phyloP scores from a whole-genome alignment of 2,329 filamentous ascomycete species.

The Stromatinia cepivora region DNA sequence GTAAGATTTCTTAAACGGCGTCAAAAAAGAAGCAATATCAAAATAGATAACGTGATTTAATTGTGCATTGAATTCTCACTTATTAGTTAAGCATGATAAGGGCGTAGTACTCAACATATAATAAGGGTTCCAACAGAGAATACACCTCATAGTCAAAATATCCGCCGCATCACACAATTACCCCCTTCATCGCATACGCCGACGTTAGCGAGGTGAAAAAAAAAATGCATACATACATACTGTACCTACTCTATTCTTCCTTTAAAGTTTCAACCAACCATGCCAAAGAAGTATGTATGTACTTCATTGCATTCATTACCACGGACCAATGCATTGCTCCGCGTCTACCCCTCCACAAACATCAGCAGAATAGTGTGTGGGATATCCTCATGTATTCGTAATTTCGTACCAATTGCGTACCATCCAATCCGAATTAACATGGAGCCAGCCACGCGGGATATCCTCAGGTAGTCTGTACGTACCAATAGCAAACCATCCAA shows the following conservation, averaged over 20 bases:
- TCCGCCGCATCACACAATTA: neutral
- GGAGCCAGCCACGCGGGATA: neutral
- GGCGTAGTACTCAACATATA: too few relatives aligned
- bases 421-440: constrained; percentile 1
- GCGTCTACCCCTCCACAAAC: constrained; percentile 9
- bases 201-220: neutral
- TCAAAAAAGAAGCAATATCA: neutral
- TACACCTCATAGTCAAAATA: too few relatives aligned
- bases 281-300: neutral
- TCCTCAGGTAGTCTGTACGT: neutral
- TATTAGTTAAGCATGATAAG: too few relatives aligned
- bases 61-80: neutral
- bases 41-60: neutral
- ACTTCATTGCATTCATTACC: neutral
- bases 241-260: too few relatives aligned
- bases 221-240: neutral
- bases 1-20: neutral
- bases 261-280: neutral
- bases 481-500: neutral
- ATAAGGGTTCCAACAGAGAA: too few relatives aligned
- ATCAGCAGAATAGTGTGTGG: neutral
- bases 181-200: neutral
- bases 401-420: neutral
- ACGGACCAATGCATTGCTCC: constrained; percentile 7
- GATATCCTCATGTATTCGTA: neutral